Conservation (phyloP, 2,329 filamentous ascomycete genomes). For the Botryotinia calthae region DNA sequence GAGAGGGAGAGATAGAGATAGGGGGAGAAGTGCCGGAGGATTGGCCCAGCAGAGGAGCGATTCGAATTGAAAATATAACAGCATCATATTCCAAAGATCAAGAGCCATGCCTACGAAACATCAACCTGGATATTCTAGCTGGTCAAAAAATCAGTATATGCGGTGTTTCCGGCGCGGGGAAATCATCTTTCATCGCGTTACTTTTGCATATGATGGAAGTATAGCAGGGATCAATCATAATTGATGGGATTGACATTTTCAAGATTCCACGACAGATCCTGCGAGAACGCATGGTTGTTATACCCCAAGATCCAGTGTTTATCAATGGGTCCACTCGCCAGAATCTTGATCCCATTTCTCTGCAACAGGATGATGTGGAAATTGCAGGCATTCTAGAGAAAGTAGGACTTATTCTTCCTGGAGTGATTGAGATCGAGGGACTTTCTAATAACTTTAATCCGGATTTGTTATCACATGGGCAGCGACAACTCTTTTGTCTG, state of each 20-base stretch:
- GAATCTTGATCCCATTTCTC: slow-evolving; percentile 47
- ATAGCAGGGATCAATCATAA: slow-evolving; percentile 42
- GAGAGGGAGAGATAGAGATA: background rate
- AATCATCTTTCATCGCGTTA: slow-evolving; percentile 45
- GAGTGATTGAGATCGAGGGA: slow-evolving; percentile 22
- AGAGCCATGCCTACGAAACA: slow-evolving; percentile 20
- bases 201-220: slow-evolving; percentile 51
- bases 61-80: slow-evolving; percentile 36
- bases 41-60: slow-evolving; percentile 32
- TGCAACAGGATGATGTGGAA: slow-evolving; percentile 38
- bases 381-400: slow-evolving; percentile 46
- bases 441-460: slow-evolving; percentile 42
- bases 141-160: slow-evolving; percentile 51
- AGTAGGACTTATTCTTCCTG: slow-evolving; percentile 38
- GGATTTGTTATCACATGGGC: slow-evolving; percentile 47
- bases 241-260: slow-evolving; percentile 49
- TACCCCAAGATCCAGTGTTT: slow-evolving; percentile 51
- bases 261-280: slow-evolving; percentile 44
- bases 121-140: slow-evolving; percentile 45
- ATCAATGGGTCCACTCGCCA: slow-evolving; percentile 47
- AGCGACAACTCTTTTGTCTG: slow-evolving; percentile 46
- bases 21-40: slow-evolving; percentile 22
- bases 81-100: slow-evolving; percentile 35
- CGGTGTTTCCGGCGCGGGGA: slow-evolving; percentile 46
- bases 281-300: slow-evolving; percentile 42